Evolutionary conservation across 1,139 yeast species (phyloP), one percentile per base, ranked within the genome.

Genomic region (Lodderomyces orthopsilosis): DNA sequence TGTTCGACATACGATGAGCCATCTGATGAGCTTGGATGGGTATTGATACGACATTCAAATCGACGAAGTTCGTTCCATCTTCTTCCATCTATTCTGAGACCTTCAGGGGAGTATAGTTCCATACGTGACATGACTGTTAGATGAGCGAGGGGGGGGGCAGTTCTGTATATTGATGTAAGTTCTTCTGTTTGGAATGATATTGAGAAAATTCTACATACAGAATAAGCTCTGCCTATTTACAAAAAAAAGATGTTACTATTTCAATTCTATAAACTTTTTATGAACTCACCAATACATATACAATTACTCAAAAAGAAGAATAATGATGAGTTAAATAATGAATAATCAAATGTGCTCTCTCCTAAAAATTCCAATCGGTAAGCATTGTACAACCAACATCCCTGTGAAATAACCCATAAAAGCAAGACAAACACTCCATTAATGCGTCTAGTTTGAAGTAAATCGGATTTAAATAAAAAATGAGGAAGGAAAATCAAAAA

Each of bases 51-150:
- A 57, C 96, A 87, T 36, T 80, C 81, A 56, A 93, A 88, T 34
- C 83, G 75, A 43, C 98, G 81, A 40, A 91, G 71, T 61, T 93
- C 98, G 56, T 91, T 89, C 93, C 95, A 90, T 53, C 98, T 75
- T 58, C 98, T 79, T 3, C 98, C 98, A 57, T 93, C 98, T 10
- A 85, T 72, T 53, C 98, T 75, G 40, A 93, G 74, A 4, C 98
- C 98, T 63, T 91, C 98, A 1, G 96, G 96, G 0, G 96, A 89
- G 58, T 87, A 90, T 41, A 91, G 65, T 67, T 91, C 98, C 62
- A 82, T 38, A 40, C 46, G 40, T 14, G 46, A 43, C 46, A 43
- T 43, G 4, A 5, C 15, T 17, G n/a, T 15, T 6, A 15, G 19
- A 15, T 8, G 32, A 28, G 8, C 17, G 12, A 24, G 28, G 13